Evolutionary conservation across 208 protist species (phyloP).

Genomic region (Phytomonas serpens): DNA sequence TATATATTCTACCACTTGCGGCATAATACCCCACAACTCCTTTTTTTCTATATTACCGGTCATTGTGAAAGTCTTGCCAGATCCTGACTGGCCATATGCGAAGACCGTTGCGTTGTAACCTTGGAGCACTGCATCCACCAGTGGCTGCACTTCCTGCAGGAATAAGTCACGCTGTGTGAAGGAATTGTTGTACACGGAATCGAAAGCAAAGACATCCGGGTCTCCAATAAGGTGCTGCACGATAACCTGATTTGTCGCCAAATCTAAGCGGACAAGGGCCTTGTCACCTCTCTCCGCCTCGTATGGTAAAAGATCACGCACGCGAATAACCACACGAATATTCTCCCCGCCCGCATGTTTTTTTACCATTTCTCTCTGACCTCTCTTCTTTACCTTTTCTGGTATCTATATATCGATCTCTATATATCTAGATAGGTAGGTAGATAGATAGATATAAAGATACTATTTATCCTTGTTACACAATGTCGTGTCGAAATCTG

Average conservation of each 20-base stretch:
- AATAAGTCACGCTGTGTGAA: conserved; percentile 90
- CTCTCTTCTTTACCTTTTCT: neutral
- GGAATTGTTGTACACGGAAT: conserved; percentile 90
- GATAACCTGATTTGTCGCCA: conserved; percentile 80
- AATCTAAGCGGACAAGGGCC: conserved; percentile 73
- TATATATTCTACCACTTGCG: conserved; percentile 79
- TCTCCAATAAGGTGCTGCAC: conserved; percentile 84
- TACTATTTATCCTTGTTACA: neutral
- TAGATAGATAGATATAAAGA: conserved; percentile 7
- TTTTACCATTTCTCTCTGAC: conserved; percentile 42
- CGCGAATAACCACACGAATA: conserved; percentile 86
- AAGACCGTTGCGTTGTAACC: conserved; percentile 92
- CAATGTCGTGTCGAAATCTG: neutral
- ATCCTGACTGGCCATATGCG: conserved; percentile 89
- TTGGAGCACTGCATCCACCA: conserved; percentile 82
- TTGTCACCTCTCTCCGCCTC: conserved; percentile 86
- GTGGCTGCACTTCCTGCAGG: conserved; percentile 79
- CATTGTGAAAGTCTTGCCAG: conserved; percentile 91
- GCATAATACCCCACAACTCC: conserved; percentile 89
- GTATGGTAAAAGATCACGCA: conserved; percentile 67
- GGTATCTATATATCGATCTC: neutral
- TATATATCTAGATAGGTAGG: neutral
- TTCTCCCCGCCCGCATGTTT: conserved; percentile 74
- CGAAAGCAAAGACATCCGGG: conserved; percentile 80
- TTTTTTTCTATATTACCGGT: conserved; percentile 70